Conservation (phyloP, 164 flowering plant species). For the Platanus orientalis region DNA sequence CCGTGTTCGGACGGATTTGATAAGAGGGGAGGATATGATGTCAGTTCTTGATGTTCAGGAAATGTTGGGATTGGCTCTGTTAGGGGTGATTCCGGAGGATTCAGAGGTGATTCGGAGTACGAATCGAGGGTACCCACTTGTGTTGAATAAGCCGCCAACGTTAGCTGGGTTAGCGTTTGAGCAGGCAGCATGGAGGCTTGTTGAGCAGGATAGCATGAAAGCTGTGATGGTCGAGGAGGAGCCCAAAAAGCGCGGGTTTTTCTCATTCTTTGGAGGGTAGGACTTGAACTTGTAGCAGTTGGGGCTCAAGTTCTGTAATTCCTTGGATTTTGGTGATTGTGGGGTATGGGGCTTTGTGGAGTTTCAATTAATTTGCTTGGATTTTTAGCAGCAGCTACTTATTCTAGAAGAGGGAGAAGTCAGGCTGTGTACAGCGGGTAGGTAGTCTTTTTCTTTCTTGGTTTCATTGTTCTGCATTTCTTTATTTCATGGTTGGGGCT, state of each 20-base stretch:
- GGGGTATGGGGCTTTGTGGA: neutral
- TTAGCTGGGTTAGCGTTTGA: too few relatives aligned
- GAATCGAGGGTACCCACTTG: conserved; percentile 86
- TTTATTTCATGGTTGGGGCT: conserved; percentile 3
- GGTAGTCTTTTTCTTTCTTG: conserved; percentile 12
- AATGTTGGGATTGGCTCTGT: conserved; percentile 75
- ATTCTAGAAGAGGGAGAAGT: neutral
- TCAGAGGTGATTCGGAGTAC: conserved; percentile 92
- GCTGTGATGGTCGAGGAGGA: too few relatives aligned
- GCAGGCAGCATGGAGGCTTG: too few relatives aligned
- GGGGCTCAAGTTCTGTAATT: neutral
- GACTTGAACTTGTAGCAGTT: conserved; percentile 10
- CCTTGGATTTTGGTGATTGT: neutral
- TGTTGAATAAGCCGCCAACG: too few relatives aligned
- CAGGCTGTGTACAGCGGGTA: conserved; percentile 35
- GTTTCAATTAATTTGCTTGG: too few relatives aligned
- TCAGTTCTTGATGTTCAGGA: too few relatives aligned
- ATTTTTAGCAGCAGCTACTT: conserved; percentile 9
- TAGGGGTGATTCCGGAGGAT: conserved; percentile 95
- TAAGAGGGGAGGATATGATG: too few relatives aligned
- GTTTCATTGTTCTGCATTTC: conserved; percentile 5
- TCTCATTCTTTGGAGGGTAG: too few relatives aligned
- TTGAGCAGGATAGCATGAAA: too few relatives aligned
- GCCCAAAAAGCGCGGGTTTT: too few relatives aligned
- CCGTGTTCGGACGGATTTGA: too few relatives aligned